A percentile compares a stretch with the other conserved stretches of the same genome.
Conservation (phyloP, 2,329 filamentous ascomycete species). For the Neofusicoccum laricinum region DNA sequence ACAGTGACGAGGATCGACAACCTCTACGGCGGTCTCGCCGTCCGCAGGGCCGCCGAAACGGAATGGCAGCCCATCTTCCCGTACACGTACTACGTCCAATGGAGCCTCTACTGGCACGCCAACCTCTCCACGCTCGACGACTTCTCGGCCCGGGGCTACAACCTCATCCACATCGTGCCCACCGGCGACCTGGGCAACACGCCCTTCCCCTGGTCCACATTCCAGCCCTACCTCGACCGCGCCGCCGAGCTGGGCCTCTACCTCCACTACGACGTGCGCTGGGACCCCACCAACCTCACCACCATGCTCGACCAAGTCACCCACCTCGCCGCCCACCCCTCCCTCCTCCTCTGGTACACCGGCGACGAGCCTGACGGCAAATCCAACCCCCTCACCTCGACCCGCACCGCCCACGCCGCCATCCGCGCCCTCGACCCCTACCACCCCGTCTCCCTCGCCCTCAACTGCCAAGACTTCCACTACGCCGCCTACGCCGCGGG, state of each 20-base stretch:
- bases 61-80: slow-evolving; percentile 43
- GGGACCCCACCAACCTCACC: slow-evolving; percentile 39
- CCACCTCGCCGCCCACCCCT: slow-evolving; percentile 32
- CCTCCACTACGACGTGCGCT: slow-evolving; percentile 48
- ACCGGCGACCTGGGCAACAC: slow-evolving; percentile 32
- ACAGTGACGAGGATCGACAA: slow-evolving; percentile 49
- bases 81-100: slow-evolving; percentile 45
- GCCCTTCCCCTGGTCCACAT: slow-evolving; percentile 39
- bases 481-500: slow-evolving; percentile 54
- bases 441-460: slow-evolving; percentile 57
- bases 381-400: slow-evolving; percentile 52
- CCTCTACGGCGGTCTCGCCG: slow-evolving; percentile 44
- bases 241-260: slow-evolving; percentile 46
- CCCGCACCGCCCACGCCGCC: slow-evolving; percentile 41
- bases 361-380: slow-evolving; percentile 57
- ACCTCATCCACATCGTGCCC: slow-evolving; percentile 47
- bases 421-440: slow-evolving; percentile 57
- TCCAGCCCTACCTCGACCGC: slow-evolving; percentile 41
- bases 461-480: slow-evolving; percentile 63
- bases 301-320: slow-evolving; percentile 38
- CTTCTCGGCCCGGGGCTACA: slow-evolving; percentile 38
- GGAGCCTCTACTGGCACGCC: slow-evolving; percentile 31
- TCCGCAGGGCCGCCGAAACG: slow-evolving; percentile 26
- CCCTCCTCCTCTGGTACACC: slow-evolving; percentile 48
- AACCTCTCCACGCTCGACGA: background rate